These are phyloP conservation scores for Tieghemiomyces parasiticus DNA, from an alignment of 192 early-diverging fungal species.

Conservation along the genomic window DNA sequence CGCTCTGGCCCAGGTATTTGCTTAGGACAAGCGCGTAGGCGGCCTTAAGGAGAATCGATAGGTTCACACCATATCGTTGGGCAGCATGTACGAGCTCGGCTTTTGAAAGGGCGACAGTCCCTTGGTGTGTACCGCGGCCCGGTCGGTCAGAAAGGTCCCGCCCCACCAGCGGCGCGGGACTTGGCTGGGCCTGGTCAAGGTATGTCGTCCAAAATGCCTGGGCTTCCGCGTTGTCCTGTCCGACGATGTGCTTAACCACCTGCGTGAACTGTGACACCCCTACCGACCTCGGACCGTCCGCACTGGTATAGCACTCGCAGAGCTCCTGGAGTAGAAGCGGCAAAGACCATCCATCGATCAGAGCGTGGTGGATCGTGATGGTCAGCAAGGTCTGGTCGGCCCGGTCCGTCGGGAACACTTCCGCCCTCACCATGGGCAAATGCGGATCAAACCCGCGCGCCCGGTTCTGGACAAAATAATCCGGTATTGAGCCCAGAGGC, in stretches of 20 bases:
- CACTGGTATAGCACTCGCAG: background rate
- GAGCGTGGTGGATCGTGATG: slow-evolving; percentile 8
- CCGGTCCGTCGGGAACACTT: background rate
- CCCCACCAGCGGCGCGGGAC: background rate
- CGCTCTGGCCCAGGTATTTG: background rate
- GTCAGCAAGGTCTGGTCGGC: background rate
- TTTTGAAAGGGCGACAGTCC: too few relatives aligned
- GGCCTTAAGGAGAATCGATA: background rate
- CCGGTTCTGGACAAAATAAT: background rate
- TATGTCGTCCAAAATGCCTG: background rate
- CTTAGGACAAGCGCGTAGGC: background rate
- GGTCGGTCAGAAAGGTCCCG: background rate
- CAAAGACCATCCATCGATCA: slow-evolving; percentile 9
- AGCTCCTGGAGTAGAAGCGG: background rate
- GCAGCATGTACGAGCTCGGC: background rate
- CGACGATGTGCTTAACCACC: background rate
- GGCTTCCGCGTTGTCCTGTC: background rate
- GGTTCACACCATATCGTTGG: background rate
- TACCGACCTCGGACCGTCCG: background rate
- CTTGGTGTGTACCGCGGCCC: background rate
- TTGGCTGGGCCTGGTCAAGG: background rate
- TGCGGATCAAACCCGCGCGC: background rate
- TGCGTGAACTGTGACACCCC: too few relatives aligned
- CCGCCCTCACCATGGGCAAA: background rate
- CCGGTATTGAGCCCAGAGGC: background rate